These are phyloP conservation scores for Fusarium drepaniforme DNA, from an alignment of 2,329 filamentous ascomycete species.

Conservation along the genomic window DNA sequence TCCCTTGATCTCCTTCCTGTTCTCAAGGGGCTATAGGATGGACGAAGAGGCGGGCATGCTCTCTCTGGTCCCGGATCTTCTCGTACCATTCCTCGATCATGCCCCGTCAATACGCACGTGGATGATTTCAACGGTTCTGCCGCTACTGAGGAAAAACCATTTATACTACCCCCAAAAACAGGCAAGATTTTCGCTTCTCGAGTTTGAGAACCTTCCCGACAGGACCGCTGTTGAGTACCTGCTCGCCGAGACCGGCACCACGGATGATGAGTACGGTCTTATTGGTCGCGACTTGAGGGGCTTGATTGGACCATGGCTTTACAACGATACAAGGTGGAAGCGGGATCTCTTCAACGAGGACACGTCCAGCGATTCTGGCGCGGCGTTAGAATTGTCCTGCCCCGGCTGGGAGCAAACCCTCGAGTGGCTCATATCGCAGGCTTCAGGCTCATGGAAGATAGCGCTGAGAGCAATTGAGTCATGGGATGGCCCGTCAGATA, in stretches of 20 bases:
- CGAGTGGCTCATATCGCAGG: conserved; percentile 73
- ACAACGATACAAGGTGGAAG: conserved; percentile 71
- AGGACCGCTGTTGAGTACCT: conserved; percentile 70
- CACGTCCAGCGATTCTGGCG: conserved; percentile 38
- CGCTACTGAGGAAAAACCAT: conserved; percentile 75
- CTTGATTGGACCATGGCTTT: conserved; percentile 80
- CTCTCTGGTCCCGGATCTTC: conserved; percentile 73
- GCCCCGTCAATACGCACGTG: conserved; percentile 73
- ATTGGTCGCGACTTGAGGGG: conserved; percentile 75
- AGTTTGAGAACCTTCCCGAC: conserved; percentile 73
- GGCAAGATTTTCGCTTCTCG: conserved; percentile 65
- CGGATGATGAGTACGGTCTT: conserved; percentile 53
- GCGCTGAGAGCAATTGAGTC: conserved; percentile 74
- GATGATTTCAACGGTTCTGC: conserved; percentile 77
- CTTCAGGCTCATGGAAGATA: conserved; percentile 70
- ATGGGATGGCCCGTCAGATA: conserved; percentile 80
- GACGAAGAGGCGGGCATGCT: conserved; percentile 80
- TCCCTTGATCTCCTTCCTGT: conserved; percentile 71
- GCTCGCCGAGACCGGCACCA: conserved; percentile 66
- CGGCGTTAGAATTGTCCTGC: conserved; percentile 54
- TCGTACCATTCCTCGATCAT: conserved; percentile 75
- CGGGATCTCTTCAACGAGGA: conserved; percentile 14
- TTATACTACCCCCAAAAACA: conserved; percentile 73
- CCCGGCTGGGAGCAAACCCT: conserved; percentile 78
- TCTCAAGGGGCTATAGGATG: conserved; percentile 76